Evolutionary conservation across 495 filamentous ascomycete species (phyloP), one percentile per base, ranked within the genome.

Genomic region (Aspergillus cristatus): DNA sequence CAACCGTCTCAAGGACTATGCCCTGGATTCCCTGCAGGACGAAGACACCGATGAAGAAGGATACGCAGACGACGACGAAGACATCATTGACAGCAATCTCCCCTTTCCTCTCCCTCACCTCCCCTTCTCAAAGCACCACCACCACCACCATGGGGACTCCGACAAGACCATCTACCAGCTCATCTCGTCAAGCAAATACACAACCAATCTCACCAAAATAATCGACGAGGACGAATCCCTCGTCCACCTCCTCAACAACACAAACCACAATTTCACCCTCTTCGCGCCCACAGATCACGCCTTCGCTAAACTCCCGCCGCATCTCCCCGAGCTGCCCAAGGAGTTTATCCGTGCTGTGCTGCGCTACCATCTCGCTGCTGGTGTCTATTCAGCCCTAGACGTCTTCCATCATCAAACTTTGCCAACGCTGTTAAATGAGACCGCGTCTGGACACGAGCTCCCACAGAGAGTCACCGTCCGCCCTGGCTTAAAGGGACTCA

Each of bases 261-360:
- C 70, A 13, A 88, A 91, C 49, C 20, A 24, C 20, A 24, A 24
- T 8, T 71, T 79, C 51, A 94, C 88, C 3, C 54, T 88, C 42
- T 91, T 96, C 47, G 81, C 84, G 14, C 86, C 87, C 2, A 78
- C 75, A 3, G 79, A 94, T 57, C 58, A 60, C 24, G 86, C 84
- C 17, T 84, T 91, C 39, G 71, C 79, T 34, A 77, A 76, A 55
- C 68, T 87, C 41, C 78, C 74, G 6, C 43, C 77, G 28, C 58
- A 74, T 28, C 42, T 55, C 50, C 53, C 55, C 62, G 34, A 48
- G 37, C 69, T 72, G 1, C 69, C 74, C 3, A 76, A 79, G 48
- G 78, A 83, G 47, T 56, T 81, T 37, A 47, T 91, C 42, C 73
- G 78, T 52, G 63, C 69, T 24, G 41, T 86, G 18, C 58, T 91